Percentiles rank a stretch among this genome's conserved stretches.
Conservation (phyloP, 306 rosid species). For the Heteromeles arbutifolia region DNA sequence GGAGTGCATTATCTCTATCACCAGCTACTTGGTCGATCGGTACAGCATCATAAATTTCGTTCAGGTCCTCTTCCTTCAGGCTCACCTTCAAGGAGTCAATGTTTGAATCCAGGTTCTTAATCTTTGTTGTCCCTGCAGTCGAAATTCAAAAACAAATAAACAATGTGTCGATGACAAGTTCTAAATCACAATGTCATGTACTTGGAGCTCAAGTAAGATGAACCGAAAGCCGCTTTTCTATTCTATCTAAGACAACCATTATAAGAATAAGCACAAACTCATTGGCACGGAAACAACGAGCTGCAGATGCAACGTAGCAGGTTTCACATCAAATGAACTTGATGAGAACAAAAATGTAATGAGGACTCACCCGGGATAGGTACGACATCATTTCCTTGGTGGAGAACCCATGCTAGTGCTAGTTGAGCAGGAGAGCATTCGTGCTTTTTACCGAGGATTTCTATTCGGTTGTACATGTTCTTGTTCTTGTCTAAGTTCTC, state of each 20-base stretch:
- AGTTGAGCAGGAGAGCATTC: slow-evolving; percentile 52
- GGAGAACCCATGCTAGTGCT: slow-evolving; percentile 67
- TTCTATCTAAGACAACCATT: no score
- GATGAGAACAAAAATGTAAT: neutral
- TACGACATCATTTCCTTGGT: slow-evolving; percentile 54
- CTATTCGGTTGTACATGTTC: slow-evolving; percentile 34
- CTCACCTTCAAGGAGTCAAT: slow-evolving; percentile 46
- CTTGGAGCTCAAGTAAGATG: no score
- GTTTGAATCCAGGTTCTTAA: slow-evolving; percentile 53
- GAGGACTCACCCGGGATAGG: slow-evolving; percentile 40
- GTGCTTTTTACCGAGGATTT: slow-evolving; percentile 43
- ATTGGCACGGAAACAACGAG: neutral
- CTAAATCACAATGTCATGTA: no score
- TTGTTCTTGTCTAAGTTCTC: slow-evolving; percentile 49
- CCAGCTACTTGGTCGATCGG: slow-evolving; percentile 50
- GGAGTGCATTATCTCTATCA: slow-evolving; percentile 14
- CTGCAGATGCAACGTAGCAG: neutral
- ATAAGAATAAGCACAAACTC: neutral
- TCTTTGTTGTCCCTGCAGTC: slow-evolving; percentile 49
- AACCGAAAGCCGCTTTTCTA: no score
- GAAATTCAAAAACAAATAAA: no score
- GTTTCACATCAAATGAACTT: no score
- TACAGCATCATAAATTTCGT: slow-evolving; percentile 54
- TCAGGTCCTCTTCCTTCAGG: slow-evolving; percentile 46
- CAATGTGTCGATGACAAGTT: no score